These are phyloP conservation scores for Vitis rotundifolia DNA, from an alignment of 164 flowering plant genomes.

Conservation along the genomic window DNA sequence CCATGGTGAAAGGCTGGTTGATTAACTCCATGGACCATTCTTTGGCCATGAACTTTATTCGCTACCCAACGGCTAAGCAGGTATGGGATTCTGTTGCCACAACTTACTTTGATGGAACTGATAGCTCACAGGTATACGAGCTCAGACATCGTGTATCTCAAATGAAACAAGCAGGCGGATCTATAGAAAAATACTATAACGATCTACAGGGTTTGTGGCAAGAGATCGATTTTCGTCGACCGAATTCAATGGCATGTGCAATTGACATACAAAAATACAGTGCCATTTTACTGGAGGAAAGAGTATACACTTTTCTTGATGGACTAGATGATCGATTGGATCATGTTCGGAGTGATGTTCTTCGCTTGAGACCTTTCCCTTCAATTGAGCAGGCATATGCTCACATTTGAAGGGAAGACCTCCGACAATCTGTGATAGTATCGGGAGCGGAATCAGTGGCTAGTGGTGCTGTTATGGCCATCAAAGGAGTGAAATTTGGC, in stretches of 20 bases:
- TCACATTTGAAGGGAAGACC: neutral
- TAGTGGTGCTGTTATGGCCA: too few relatives aligned
- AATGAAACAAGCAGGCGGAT: neutral
- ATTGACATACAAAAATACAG: too few relatives aligned
- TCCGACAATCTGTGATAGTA: neutral
- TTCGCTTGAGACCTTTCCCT: neutral
- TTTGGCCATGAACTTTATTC: too few relatives aligned
- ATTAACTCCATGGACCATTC: too few relatives aligned
- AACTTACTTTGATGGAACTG: constrained; percentile 3
- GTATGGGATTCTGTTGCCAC: too few relatives aligned
- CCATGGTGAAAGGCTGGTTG: neutral
- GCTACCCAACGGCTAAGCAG: too few relatives aligned
- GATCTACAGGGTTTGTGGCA: neutral
- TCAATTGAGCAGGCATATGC: neutral
- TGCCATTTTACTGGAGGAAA: too few relatives aligned
- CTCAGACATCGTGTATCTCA: neutral
- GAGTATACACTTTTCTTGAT: too few relatives aligned
- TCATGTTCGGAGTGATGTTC: neutral
- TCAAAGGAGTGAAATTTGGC: too few relatives aligned
- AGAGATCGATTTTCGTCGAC: too few relatives aligned
- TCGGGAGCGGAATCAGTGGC: neutral
- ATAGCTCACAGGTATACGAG: neutral
- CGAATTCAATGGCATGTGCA: too few relatives aligned
- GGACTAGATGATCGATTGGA: neutral
- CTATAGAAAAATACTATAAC: constrained; percentile 7